Evolutionary conservation across 1,284 basidiomycete species (phyloP).

Genomic region (Irpex rosettiformis): DNA sequence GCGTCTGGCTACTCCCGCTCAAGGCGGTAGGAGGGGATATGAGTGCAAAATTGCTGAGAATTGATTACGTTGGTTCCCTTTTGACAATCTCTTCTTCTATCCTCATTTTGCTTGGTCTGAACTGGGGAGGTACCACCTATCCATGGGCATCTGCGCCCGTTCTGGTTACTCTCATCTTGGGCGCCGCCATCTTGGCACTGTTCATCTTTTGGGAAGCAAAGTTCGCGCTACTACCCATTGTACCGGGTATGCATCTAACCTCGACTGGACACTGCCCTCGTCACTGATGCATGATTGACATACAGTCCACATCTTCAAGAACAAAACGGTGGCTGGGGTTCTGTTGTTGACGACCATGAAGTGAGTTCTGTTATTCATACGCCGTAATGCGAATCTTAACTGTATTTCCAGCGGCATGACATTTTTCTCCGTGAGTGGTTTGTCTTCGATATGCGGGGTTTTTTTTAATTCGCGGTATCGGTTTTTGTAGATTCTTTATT

Average conservation of each 20-base stretch:
- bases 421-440: slow-evolving; percentile 12
- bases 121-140: slow-evolving; percentile 34
- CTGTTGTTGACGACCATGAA: slow-evolving; percentile 34
- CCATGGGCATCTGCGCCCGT: slow-evolving; percentile 36
- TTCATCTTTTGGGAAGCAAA: slow-evolving; percentile 43
- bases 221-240: slow-evolving; percentile 36
- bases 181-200: slow-evolving; percentile 30
- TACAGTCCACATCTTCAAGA: slow-evolving; percentile 36
- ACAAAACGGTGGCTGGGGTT: slow-evolving; percentile 42
- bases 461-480: neutral
- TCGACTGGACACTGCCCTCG: neutral
- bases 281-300: neutral
- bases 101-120: slow-evolving; percentile 32
- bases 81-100: slow-evolving; percentile 35
- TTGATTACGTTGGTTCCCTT: slow-evolving; percentile 43
- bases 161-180: slow-evolving; percentile 38
- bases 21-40: slow-evolving; percentile 35
- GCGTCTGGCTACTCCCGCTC: slow-evolving; percentile 39
- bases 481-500: slow-evolving; percentile 22
- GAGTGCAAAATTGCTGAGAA: slow-evolving; percentile 21
- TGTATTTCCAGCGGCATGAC: slow-evolving; percentile 12
- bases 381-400: neutral
- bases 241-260: slow-evolving; percentile 19
- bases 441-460: neutral
- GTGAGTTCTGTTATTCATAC: slow-evolving; percentile 22